These are phyloP conservation scores for Dimocarpus longan DNA, from an alignment of 345 rosid species.

Conservation along the genomic window DNA sequence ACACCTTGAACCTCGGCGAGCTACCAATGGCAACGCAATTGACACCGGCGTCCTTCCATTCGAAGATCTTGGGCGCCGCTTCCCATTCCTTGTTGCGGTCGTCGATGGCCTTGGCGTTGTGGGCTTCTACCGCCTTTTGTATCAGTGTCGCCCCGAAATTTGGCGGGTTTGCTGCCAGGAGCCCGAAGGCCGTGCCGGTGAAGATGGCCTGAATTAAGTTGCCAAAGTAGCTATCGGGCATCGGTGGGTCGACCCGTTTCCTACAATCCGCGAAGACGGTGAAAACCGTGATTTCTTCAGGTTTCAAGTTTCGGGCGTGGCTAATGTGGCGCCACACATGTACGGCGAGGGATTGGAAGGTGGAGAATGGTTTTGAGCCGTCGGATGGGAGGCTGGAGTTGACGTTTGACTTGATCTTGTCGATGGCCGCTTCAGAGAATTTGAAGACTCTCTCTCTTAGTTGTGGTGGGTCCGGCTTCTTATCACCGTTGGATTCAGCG, in stretches of 20 bases:
- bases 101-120: conserved; percentile 67
- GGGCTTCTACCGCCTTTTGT: conserved; percentile 70
- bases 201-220: conserved; percentile 92
- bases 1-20: conserved; percentile 92
- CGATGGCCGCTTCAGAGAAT: conserved; percentile 72
- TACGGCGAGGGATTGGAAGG: conserved; percentile 76
- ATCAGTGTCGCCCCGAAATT: conserved; percentile 69
- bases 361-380: conserved; percentile 75
- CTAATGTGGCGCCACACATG: conserved; percentile 96
- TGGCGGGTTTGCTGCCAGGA: conserved; percentile 60
- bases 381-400: conserved; percentile 52
- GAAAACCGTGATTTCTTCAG: conserved; percentile 79
- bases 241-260: conserved; percentile 74
- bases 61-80: conserved; percentile 71
- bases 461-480: conserved; percentile 27
- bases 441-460: conserved; percentile 71
- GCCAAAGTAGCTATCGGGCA: conserved; percentile 86
- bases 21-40: conserved; percentile 92
- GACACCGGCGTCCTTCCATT: conserved; percentile 83
- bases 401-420: conserved; percentile 64
- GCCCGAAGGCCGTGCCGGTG: conserved; percentile 77
- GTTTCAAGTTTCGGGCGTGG: conserved; percentile 71
- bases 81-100: conserved; percentile 84
- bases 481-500: conserved; percentile 42
- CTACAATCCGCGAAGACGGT: conserved; percentile 89